A percentile compares a stretch with the other conserved stretches of the same genome.
Conservation (phyloP, 306 rosid genomes). For the Dryas alaskensis region DNA sequence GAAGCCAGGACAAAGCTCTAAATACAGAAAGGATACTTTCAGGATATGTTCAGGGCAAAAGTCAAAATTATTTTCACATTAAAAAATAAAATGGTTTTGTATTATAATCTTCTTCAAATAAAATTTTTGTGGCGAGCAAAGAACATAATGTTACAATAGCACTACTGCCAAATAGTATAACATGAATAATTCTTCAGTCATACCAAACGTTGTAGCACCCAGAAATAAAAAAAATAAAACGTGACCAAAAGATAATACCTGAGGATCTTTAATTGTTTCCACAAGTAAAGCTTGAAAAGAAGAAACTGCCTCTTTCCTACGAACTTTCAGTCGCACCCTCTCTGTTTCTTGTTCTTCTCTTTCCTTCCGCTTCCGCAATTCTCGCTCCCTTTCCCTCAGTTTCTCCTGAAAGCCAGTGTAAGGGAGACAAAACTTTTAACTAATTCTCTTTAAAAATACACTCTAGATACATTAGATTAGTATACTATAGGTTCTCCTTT, state of each 20-base stretch:
- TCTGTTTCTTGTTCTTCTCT: conserved; percentile 99
- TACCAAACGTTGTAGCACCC: neutral
- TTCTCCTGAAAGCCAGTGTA: conserved; percentile 62
- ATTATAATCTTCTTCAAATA: too few relatives aligned
- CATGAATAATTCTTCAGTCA: neutral
- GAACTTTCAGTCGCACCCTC: conserved; percentile 77
- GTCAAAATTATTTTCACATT: too few relatives aligned
- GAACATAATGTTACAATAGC: too few relatives aligned
- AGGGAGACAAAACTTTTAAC: conserved; percentile 6
- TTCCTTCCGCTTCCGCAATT: conserved; percentile 89
- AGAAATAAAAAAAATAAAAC: neutral
- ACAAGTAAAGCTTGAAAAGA: conserved; percentile 93
- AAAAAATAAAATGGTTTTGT: too few relatives aligned
- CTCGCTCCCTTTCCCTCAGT: conserved; percentile 91
- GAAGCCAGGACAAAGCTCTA: neutral
- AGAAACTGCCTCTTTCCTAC: conserved; percentile 82
- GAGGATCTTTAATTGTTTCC: conserved; percentile 86
- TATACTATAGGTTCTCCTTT: neutral
- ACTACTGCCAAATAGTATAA: neutral
- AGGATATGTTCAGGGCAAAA: too few relatives aligned
- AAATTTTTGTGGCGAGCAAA: too few relatives aligned
- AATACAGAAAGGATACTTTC: neutral
- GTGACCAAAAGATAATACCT: conserved; percentile 48
- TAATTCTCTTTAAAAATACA: neutral
- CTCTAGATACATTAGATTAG: neutral